A percentile compares a stretch with the other conserved stretches of the same genome.
Conservation (phyloP, 2,329 filamentous ascomycete genomes). For the Hypoxylon sp. region DNA sequence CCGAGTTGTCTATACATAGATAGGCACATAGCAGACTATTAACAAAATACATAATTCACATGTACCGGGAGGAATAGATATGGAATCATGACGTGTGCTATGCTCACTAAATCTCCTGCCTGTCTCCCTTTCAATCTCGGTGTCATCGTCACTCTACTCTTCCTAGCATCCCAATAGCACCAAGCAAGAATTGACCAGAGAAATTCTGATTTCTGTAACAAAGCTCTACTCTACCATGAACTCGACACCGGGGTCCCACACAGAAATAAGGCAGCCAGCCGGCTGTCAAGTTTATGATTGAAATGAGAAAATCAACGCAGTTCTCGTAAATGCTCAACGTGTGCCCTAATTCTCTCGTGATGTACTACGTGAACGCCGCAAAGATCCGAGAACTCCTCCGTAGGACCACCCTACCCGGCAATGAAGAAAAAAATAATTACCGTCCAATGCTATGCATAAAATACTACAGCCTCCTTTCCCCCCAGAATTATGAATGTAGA, state of each 20-base stretch:
- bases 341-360: background rate
- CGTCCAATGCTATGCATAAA: background rate
- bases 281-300: background rate
- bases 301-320: background rate
- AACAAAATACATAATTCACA: background rate
- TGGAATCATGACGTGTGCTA: background rate
- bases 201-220: background rate
- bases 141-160: background rate
- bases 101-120: background rate
- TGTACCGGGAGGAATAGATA: background rate
- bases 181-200: background rate
- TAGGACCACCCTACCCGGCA: background rate
- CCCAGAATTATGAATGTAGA: background rate
- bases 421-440: background rate
- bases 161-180: background rate
- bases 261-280: background rate
- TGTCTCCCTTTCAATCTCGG: background rate
- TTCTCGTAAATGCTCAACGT: background rate
- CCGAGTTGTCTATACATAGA: background rate
- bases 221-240: background rate
- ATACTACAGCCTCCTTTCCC: background rate
- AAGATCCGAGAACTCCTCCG: background rate
- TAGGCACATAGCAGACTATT: background rate
- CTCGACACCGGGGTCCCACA: background rate
- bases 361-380: background rate